A percentile compares a stretch with the other conserved stretches of the same genome.
Conservation (phyloP, 1,284 basidiomycete genomes). For the Puccinia hordei region DNA sequence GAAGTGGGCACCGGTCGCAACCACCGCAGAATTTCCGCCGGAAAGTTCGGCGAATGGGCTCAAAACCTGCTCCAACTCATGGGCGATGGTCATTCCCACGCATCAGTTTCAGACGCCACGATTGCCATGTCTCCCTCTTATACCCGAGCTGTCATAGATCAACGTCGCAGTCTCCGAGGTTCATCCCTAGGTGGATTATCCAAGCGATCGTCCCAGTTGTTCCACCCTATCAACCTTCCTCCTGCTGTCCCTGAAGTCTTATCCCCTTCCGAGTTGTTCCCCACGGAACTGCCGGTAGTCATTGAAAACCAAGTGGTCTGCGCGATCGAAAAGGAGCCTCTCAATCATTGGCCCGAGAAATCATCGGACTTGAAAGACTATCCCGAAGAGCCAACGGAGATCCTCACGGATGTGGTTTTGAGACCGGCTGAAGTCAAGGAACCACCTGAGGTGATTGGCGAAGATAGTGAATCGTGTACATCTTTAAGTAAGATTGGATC, state of each 20-base stretch:
- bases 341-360: not conserved
- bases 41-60: slow-evolving; percentile 83
- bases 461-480: slow-evolving; percentile 14
- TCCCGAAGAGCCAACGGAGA: not conserved
- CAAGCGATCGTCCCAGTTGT: slow-evolving; percentile 33
- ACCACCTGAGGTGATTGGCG: not conserved
- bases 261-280: slow-evolving; percentile 2
- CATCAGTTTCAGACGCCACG: slow-evolving; percentile 59
- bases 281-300: not conserved
- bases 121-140: slow-evolving; percentile 48
- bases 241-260: slow-evolving; percentile 37
- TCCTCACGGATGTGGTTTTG: not conserved
- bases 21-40: slow-evolving; percentile 69
- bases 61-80: slow-evolving; percentile 70
- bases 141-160: slow-evolving; percentile 20
- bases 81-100: slow-evolving; percentile 56
- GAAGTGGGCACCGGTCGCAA: slow-evolving; percentile 66
- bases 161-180: slow-evolving; percentile 15
- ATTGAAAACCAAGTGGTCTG: not conserved
- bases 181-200: slow-evolving; percentile 28
- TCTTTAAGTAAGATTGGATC: slow-evolving; percentile 19
- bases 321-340: not conserved
- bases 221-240: slow-evolving; percentile 28
- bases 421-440: not conserved
- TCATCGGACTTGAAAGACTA: slow-evolving; percentile 1